These are phyloP conservation scores for Botrytis aclada DNA, from an alignment of 2,329 filamentous ascomycete species.

Conservation along the genomic window DNA sequence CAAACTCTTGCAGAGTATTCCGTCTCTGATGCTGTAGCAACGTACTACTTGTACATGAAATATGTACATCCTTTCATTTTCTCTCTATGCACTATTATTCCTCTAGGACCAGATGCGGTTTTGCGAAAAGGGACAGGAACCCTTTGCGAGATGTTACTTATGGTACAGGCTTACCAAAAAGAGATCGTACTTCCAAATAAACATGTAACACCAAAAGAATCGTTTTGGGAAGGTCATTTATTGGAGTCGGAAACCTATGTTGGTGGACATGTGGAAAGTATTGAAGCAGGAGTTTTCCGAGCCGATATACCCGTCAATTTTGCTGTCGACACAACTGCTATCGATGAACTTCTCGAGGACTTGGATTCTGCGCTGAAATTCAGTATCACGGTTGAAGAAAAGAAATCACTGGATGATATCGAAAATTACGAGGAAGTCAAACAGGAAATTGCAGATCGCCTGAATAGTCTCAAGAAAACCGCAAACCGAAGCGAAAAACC, in stretches of 20 bases:
- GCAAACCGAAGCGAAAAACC: constrained; percentile 83
- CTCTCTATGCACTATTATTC: constrained; percentile 94
- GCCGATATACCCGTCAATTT: constrained; percentile 96
- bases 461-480: constrained; percentile 72
- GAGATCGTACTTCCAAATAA: constrained; percentile 95
- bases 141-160: constrained; percentile 98
- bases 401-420: constrained; percentile 76
- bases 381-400: constrained; percentile 78
- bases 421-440: constrained; percentile 83
- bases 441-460: constrained; percentile 69
- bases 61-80: constrained; percentile 99
- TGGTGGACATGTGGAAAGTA: constrained; percentile 97
- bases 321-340: constrained; percentile 78
- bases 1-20: constrained; percentile 97
- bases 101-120: constrained; percentile 87
- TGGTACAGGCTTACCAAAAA: constrained; percentile 95
- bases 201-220: constrained; percentile 82
- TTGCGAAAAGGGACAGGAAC: constrained; percentile 95
- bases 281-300: constrained; percentile 95
- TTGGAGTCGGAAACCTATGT: constrained; percentile 98
- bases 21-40: constrained; percentile 96
- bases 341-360: constrained; percentile 84
- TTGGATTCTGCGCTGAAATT: constrained; percentile 87
- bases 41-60: constrained; percentile 99
- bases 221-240: constrained; percentile 95